Conservation (phyloP, 345 rosid species). For the Sisymbrium irio region DNA sequence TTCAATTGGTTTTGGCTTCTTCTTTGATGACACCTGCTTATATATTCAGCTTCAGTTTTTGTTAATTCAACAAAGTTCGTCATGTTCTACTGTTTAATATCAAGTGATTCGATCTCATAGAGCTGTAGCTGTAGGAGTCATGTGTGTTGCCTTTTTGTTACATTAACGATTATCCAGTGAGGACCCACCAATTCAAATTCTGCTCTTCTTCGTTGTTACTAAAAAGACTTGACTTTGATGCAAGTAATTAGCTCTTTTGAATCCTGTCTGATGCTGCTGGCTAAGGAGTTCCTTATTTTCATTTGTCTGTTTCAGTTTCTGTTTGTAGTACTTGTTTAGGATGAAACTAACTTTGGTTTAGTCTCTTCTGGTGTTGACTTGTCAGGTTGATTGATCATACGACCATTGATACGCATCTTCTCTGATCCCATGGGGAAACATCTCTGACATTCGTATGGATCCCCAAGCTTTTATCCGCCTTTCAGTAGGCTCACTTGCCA, state of each 20-base stretch:
- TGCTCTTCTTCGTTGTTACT: neutral
- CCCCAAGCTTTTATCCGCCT: conserved; percentile 94
- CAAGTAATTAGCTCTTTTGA: conserved; percentile 3
- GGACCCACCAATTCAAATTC: neutral
- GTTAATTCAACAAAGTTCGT: neutral
- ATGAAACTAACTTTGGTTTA: conserved; percentile 15
- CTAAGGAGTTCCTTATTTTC: neutral
- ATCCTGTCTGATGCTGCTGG: neutral
- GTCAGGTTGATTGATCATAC: conserved; percentile 23
- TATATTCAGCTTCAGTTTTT: neutral
- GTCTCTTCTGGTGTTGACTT: conserved; percentile 22
- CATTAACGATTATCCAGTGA: neutral
- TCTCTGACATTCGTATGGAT: conserved; percentile 77
- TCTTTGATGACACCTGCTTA: conserved; percentile 17
- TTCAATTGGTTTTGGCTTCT: conserved; percentile 19
- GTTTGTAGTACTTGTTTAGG: conserved; percentile 1
- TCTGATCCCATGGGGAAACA: conserved; percentile 47
- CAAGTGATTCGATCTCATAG: neutral
- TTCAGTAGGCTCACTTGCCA: conserved; percentile 79
- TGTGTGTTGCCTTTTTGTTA: neutral
- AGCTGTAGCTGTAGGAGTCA: conserved; percentile 16
- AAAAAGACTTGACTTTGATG: neutral
- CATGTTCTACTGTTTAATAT: neutral
- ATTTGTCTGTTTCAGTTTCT: neutral
- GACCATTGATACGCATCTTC: conserved; percentile 16